Conservation (phyloP, 805 yeast species). For the Cyberlindnera mississippiensis region DNA sequence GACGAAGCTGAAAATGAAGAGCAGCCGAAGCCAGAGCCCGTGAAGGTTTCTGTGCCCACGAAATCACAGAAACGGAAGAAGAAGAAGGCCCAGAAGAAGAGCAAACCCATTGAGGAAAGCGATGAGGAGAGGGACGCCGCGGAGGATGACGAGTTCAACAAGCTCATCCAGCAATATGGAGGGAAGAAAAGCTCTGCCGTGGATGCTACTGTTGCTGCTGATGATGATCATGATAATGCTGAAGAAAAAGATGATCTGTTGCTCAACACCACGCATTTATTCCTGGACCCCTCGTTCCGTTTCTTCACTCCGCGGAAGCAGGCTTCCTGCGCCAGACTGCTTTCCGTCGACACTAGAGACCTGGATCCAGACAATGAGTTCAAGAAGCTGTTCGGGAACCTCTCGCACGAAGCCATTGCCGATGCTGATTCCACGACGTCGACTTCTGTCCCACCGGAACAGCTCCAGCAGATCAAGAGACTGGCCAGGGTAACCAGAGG, state of each 20-base stretch:
- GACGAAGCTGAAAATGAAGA: constrained; percentile 19
- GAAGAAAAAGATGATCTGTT: constrained; percentile 33
- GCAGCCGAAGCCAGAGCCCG: constrained; percentile 4
- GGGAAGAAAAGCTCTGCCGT: constrained; percentile 9
- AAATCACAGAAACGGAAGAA: constrained; percentile 29
- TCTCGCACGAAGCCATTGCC: constrained; percentile 62
- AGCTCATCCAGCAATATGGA: constrained; percentile 41
- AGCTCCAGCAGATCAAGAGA: constrained; percentile 56
- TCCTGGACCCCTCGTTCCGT: constrained; percentile 25
- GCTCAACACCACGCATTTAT: constrained; percentile 40
- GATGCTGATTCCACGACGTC: constrained; percentile 78
- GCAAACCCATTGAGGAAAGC: constrained; percentile 10
- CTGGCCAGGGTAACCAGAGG: constrained; percentile 55
- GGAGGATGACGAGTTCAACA: constrained; percentile 60
- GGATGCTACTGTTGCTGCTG: constrained; percentile 18
- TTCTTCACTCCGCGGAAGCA: constrained; percentile 46
- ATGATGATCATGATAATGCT: constrained; percentile 26
- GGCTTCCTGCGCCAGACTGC: constrained; percentile 31
- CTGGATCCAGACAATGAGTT: constrained; percentile 78
- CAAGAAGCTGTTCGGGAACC: constrained; percentile 63
- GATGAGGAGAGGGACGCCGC: constrained; percentile 22
- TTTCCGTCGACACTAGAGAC: constrained; percentile 45
- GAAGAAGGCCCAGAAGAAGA: constrained; percentile 28
- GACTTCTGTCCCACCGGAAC: constrained; percentile 63
- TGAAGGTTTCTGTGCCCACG: constrained; percentile 9